phyloP scores from a whole-genome alignment of 495 filamentous ascomycete species.

The Penicillium pulvis region DNA sequence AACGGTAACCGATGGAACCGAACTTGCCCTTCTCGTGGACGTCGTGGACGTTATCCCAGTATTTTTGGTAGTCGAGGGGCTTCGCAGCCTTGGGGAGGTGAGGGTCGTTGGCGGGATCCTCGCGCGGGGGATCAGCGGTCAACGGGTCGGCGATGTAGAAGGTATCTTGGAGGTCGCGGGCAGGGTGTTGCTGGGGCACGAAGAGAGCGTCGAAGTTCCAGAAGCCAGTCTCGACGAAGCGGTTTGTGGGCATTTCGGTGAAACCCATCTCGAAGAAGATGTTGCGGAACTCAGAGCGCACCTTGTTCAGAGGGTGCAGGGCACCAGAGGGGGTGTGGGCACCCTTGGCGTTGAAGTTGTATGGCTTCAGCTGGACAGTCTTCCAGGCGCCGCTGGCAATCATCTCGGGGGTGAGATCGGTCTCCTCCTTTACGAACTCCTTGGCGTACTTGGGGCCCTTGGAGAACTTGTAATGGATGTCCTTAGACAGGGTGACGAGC shows the following conservation, averaged over 20 bases:
- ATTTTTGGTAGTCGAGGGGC: constrained; percentile 72
- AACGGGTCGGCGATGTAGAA: constrained; percentile 95
- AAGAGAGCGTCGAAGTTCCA: constrained; percentile 99
- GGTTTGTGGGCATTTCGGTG: constrained; percentile 53
- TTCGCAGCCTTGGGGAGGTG: constrained; percentile 45
- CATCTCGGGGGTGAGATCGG: constrained; percentile 94
- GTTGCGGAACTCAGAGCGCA: constrained; percentile 87
- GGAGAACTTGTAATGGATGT: constrained; percentile 76
- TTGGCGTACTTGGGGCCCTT: constrained; percentile 87
- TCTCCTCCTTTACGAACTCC: constrained; percentile 89
- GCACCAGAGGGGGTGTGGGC: constrained; percentile 78
- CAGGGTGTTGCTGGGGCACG: constrained; percentile 96
- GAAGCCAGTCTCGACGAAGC: constrained; percentile 93
- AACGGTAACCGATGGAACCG: constrained; percentile 92
- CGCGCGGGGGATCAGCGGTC: constrained; percentile 71
- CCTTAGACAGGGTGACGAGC: constrained; percentile 76
- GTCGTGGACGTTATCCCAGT: constrained; percentile 81
- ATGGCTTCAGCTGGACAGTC: constrained; percentile 87
- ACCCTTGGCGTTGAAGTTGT: constrained; percentile 94
- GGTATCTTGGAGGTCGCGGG: constrained; percentile 94
- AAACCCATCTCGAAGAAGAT: constrained; percentile 89
- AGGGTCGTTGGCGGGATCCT: constrained; percentile 59
- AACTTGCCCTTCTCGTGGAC: constrained; percentile 88
- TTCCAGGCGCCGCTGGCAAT: constrained; percentile 67
- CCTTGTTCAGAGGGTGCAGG: constrained; percentile 92